These are phyloP conservation scores for Podospora anserina DNA, from an alignment of 495 filamentous ascomycete genomes.

Conservation along the genomic window DNA sequence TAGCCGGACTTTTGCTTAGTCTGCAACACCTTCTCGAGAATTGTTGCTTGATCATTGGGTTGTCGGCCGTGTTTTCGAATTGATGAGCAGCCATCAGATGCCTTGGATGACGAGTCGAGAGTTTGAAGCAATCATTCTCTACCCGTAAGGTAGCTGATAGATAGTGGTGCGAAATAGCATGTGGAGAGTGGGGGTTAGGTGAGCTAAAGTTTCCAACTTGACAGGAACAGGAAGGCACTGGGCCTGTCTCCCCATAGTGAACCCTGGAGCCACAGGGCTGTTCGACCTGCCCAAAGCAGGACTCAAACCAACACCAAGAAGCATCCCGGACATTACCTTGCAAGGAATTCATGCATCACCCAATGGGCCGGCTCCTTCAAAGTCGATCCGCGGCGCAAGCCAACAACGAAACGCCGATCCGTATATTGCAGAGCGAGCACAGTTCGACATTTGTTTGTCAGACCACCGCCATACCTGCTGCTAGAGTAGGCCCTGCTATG, in stretches of 20 bases:
- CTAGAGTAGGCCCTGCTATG: neutral
- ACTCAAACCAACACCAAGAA: neutral
- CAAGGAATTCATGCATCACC: conserved; percentile 6
- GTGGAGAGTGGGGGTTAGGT: neutral
- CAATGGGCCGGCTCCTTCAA: neutral
- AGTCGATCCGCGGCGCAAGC: neutral
- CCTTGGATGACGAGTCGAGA: too few relatives aligned
- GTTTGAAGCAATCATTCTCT: neutral
- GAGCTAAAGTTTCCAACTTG: neutral
- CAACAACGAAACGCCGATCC: neutral
- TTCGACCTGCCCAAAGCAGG: conserved; percentile 1
- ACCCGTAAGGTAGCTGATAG: too few relatives aligned
- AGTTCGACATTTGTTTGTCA: neutral
- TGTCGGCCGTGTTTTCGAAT: neutral
- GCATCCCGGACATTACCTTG: neutral
- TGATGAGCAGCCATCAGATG: neutral
- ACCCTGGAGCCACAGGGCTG: neutral
- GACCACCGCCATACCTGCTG: neutral
- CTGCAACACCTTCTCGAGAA: neutral
- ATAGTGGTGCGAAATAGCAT: neutral
- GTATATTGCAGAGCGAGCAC: neutral
- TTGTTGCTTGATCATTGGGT: neutral
- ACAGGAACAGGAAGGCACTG: neutral
- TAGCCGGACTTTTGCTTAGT: neutral
- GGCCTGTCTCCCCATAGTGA: neutral